Evolutionary conservation across 176 grass and related monocot genomes (phyloP).

Genomic region (Ensete glaucum): DNA sequence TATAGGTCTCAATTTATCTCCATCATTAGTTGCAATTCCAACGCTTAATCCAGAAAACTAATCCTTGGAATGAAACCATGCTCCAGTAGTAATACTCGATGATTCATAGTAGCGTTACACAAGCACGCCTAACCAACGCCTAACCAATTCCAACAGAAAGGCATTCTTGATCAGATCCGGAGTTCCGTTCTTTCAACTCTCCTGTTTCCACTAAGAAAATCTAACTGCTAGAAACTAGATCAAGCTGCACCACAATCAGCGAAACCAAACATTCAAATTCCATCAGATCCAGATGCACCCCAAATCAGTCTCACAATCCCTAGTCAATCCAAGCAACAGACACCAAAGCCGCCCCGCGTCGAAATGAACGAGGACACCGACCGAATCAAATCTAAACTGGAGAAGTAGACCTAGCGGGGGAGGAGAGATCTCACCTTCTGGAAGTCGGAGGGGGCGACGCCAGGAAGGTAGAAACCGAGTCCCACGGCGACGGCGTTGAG

Average conservation of each 20-base stretch:
- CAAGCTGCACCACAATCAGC: no score
- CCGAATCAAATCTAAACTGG: background rate
- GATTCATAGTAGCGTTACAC: background rate
- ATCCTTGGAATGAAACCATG: no score
- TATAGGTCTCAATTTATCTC: no score
- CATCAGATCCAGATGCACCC: background rate
- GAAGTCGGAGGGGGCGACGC: conserved; percentile 22
- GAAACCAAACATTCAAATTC: background rate
- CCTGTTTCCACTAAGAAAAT: background rate
- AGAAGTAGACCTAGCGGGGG: no score
- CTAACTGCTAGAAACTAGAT: no score
- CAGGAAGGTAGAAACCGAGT: conserved; percentile 16
- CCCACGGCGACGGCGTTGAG: background rate
- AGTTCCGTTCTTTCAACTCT: background rate
- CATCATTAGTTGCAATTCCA: no score
- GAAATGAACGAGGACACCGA: background rate
- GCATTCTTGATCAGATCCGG: background rate
- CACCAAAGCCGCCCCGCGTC: background rate
- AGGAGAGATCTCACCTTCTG: background rate
- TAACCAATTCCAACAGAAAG: background rate
- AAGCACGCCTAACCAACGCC: no score
- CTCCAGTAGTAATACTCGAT: background rate
- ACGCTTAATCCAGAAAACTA: no score
- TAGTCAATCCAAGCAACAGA: background rate
- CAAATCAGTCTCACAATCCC: no score